Evolutionary conservation across 2,329 filamentous ascomycete genomes (phyloP).

Genomic region (Aspergillus costaricaensis): DNA sequence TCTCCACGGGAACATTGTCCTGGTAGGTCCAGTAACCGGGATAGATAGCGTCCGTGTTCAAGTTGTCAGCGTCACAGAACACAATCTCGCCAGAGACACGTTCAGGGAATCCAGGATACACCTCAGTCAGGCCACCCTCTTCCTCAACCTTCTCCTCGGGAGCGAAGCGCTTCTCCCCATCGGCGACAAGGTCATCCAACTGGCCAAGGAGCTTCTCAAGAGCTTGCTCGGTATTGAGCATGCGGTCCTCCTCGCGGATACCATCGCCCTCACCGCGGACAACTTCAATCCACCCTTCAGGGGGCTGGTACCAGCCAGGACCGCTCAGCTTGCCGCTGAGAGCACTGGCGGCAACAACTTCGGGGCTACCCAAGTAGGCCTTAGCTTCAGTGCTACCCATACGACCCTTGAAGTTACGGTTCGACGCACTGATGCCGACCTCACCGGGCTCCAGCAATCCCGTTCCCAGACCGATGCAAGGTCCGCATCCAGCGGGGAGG

Average conservation of each 20-base stretch:
- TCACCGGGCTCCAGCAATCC: conserved; percentile 84
- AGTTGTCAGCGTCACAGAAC: conserved; percentile 81
- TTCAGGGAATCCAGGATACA: conserved; percentile 84
- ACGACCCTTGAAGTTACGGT: conserved; percentile 88
- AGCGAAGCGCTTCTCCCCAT: conserved; percentile 63
- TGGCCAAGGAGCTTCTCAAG: conserved; percentile 71
- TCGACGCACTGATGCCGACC: conserved; percentile 78
- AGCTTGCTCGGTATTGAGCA: conserved; percentile 67
- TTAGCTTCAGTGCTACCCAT: conserved; percentile 81
- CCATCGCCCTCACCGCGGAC: conserved; percentile 64
- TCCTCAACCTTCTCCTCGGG: conserved; percentile 55
- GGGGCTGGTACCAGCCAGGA: conserved; percentile 75
- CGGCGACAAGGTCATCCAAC: conserved; percentile 54
- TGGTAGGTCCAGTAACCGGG: conserved; percentile 91
- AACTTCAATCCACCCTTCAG: conserved; percentile 63
- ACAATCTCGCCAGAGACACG: conserved; percentile 82
- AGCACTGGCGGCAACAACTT: conserved; percentile 89
- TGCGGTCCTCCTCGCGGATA: conserved; percentile 67
- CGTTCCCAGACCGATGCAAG: conserved; percentile 81
- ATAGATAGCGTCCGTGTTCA: conserved; percentile 93
- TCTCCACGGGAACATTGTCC: conserved; percentile 72
- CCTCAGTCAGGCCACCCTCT: conserved; percentile 56
- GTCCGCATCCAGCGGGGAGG: conserved; percentile 74
- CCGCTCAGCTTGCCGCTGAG: conserved; percentile 59
- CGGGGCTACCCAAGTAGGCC: conserved; percentile 84